A percentile compares a stretch with the other conserved stretches of the same genome.
These are phyloP conservation scores for Kitagawia praeruptora DNA, from an alignment of 129 eudicot species.

Conservation along the genomic window DNA sequence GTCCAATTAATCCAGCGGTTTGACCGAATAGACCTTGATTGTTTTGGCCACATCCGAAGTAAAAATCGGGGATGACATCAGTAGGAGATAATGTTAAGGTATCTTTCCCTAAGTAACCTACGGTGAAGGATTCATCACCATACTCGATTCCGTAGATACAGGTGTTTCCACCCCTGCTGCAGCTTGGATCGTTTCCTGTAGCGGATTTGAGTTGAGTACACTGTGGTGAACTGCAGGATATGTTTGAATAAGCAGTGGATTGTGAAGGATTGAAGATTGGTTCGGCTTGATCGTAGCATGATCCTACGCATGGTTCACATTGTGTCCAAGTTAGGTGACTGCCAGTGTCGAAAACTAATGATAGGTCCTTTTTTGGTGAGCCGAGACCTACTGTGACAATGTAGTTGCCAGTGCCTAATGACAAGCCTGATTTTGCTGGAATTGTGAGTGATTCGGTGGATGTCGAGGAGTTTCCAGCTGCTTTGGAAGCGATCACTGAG, in stretches of 20 bases:
- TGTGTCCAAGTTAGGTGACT: conserved; percentile 90
- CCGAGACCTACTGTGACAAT: conserved; percentile 65
- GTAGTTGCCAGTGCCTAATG: conserved; percentile 61
- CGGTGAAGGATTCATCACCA: conserved; percentile 66
- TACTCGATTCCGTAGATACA: conserved; percentile 64
- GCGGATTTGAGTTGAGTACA: conserved; percentile 44
- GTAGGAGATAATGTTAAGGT: conserved; percentile 36
- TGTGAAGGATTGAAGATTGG: conserved; percentile 53
- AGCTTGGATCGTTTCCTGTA: conserved; percentile 36
- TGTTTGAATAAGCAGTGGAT: conserved; percentile 54
- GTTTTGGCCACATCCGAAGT: conserved; percentile 76
- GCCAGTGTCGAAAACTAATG: conserved; percentile 78
- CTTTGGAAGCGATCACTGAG: neutral
- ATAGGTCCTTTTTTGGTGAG: conserved; percentile 46
- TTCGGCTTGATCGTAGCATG: conserved; percentile 56
- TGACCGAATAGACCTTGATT: conserved; percentile 61
- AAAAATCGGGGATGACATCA: conserved; percentile 25
- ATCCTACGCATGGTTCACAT: conserved; percentile 56
- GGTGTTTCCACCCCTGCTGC: conserved; percentile 27
- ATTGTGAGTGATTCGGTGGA: conserved; percentile 24
- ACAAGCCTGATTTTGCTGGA: conserved; percentile 52
- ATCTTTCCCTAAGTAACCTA: conserved; percentile 54
- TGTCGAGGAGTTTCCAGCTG: conserved; percentile 7
- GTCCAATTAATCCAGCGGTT: conserved; percentile 62
- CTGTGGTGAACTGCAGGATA: conserved; percentile 39